Conservation (phyloP, 192 early-diverging fungal species). For the Backusella parvicylindrica region DNA sequence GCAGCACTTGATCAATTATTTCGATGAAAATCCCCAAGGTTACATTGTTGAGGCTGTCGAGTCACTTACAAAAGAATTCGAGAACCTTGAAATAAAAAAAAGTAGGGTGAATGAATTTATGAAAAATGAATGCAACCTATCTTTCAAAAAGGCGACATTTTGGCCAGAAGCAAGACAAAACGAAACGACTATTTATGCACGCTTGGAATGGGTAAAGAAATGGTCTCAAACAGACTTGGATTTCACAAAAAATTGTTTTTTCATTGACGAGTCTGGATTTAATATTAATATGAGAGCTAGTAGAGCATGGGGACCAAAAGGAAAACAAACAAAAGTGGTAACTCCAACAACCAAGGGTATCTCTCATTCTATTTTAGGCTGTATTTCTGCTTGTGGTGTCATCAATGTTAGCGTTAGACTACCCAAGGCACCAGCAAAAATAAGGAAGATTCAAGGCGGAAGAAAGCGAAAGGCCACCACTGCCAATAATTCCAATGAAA, state of each 20-base stretch:
- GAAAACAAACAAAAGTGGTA: not conserved
- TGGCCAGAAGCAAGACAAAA: too few species aligned
- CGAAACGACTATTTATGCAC: too few species aligned
- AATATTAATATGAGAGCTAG: slow-evolving; percentile 6
- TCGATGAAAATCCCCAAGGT: not conserved
- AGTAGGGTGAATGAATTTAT: too few species aligned
- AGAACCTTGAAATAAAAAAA: not conserved
- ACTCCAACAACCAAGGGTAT: not conserved
- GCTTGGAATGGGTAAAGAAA: not conserved
- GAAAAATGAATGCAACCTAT: too few species aligned
- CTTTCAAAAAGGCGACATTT: too few species aligned
- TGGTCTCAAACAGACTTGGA: not conserved
- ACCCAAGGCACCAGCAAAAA: not conserved
- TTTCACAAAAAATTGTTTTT: not conserved
- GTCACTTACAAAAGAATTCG: not conserved
- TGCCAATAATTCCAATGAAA: not conserved
- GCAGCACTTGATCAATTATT: not conserved
- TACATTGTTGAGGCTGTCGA: not conserved
- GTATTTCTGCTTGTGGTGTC: slow-evolving; percentile 4
- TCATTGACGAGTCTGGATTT: not conserved
- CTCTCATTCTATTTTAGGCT: slow-evolving; percentile 5
- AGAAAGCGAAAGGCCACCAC: not conserved
- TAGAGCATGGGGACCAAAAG: not conserved
- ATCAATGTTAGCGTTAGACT: not conserved
- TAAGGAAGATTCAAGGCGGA: not conserved